Conservation (phyloP, 768 basidiomycete species). For the Cystobasidium onofrii region DNA sequence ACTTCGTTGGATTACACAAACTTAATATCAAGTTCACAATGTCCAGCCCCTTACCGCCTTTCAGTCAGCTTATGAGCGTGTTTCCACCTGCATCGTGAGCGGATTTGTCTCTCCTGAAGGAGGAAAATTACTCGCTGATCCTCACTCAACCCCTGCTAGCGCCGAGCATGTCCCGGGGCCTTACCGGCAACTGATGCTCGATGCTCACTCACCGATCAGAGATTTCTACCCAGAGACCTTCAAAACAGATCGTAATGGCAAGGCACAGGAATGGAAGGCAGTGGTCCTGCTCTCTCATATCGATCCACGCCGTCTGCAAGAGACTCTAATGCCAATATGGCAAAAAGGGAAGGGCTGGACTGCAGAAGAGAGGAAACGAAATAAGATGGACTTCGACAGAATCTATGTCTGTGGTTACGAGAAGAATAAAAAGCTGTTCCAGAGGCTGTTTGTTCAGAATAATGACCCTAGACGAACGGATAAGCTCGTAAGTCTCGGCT, state of each 20-base stretch:
- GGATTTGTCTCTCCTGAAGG: constrained; percentile 72
- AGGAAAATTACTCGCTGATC: too few species aligned
- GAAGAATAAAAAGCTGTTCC: background rate
- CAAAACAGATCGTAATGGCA: constrained; percentile 88
- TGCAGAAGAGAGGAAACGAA: background rate
- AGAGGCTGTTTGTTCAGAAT: background rate
- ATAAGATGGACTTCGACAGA: background rate
- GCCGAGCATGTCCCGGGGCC: background rate
- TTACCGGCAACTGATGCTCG: constrained; percentile 77
- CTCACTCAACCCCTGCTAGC: background rate
- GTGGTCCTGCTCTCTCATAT: constrained; percentile 98
- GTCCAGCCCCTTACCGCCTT: constrained; percentile 81
- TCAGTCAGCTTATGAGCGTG: constrained; percentile 95
- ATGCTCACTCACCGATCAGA: constrained; percentile 70
- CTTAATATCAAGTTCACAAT: constrained; percentile 74
- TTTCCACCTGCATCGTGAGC: constrained; percentile 73
- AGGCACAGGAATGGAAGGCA: constrained; percentile 98
- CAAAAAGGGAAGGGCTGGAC: background rate
- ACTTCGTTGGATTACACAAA: constrained; percentile 57
- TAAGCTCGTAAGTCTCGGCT: background rate
- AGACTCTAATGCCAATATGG: constrained; percentile 57
- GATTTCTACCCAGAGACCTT: constrained; percentile 92
- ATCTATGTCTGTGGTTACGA: background rate
- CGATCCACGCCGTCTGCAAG: constrained; percentile 63
- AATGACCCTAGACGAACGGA: background rate